Percentiles rank a stretch among this genome's conserved stretches.
phyloP scores from a whole-genome alignment of 306 rosid genomes.

The Dalbergia cochinchinensis region DNA sequence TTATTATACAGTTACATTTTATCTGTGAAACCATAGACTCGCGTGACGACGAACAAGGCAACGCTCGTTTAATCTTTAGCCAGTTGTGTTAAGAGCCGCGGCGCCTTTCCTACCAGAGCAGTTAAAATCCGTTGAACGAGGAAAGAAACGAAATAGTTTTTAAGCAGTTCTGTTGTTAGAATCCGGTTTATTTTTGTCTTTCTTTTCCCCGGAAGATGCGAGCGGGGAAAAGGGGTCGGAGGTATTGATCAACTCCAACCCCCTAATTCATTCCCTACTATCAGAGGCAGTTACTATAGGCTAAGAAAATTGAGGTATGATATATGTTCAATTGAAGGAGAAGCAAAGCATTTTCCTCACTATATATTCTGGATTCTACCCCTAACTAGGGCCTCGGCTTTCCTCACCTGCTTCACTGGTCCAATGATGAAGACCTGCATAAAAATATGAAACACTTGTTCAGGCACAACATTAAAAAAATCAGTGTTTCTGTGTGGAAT shows the following conservation, averaged over 20 bases:
- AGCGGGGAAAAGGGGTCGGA: slow-evolving; percentile 4
- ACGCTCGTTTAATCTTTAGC: no score
- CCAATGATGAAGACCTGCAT: slow-evolving; percentile 88
- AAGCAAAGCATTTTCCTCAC: slow-evolving; percentile 37
- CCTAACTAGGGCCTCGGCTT: slow-evolving; percentile 95
- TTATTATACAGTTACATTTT: no score
- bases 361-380: slow-evolving; percentile 80
- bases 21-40: no score
- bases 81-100: no score
- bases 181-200: neutral
- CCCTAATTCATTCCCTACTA: slow-evolving; percentile 31
- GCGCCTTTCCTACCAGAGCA: no score
- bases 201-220: slow-evolving; percentile 32
- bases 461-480: neutral
- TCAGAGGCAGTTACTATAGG: slow-evolving; percentile 15
- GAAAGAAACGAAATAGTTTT: slow-evolving; percentile 24
- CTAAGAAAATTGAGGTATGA: slow-evolving; percentile 47
- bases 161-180: slow-evolving; percentile 21
- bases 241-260: slow-evolving; percentile 37
- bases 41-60: no score
- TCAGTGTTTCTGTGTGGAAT: slow-evolving; percentile 16
- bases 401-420: slow-evolving; percentile 87
- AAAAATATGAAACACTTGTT: slow-evolving; percentile 31
- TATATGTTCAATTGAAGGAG: slow-evolving; percentile 37
- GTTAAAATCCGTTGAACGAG: neutral